Evolutionary conservation across 768 basidiomycete species (phyloP).

Genomic region (Coprinopsis marcescibilis): DNA sequence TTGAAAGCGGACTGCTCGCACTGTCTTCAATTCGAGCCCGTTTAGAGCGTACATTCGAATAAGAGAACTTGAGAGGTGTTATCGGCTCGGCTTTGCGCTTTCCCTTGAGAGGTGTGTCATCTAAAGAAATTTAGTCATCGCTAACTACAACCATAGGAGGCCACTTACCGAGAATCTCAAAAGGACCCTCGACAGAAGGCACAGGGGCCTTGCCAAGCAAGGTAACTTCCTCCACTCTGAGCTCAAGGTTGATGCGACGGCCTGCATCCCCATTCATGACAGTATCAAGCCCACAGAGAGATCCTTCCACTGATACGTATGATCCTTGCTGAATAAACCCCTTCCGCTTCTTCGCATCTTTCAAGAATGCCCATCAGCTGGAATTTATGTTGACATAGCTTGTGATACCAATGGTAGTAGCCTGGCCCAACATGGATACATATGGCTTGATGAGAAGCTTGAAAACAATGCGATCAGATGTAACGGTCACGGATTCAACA

Average conservation of each 20-base stretch:
- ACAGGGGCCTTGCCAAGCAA: background rate
- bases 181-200: background rate
- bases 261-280: background rate
- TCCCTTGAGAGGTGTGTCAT: background rate
- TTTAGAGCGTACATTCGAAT: background rate
- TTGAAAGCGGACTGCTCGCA: background rate
- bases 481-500: background rate
- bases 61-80: background rate
- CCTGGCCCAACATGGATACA: background rate
- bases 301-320: background rate
- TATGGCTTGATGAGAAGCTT: background rate
- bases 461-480: background rate
- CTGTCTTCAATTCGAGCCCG: background rate
- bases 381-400: background rate
- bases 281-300: background rate
- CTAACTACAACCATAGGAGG: background rate
- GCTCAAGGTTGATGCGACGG: background rate
- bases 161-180: background rate
- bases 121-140: background rate
- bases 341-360: background rate
- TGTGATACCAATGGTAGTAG: background rate
- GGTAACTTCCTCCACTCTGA: background rate
- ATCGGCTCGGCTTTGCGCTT: background rate
- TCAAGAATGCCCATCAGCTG: background rate
- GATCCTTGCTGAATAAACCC: background rate